Evolutionary conservation across 768 basidiomycete species (phyloP).

Genomic region (Phanerochaete carnosa): DNA sequence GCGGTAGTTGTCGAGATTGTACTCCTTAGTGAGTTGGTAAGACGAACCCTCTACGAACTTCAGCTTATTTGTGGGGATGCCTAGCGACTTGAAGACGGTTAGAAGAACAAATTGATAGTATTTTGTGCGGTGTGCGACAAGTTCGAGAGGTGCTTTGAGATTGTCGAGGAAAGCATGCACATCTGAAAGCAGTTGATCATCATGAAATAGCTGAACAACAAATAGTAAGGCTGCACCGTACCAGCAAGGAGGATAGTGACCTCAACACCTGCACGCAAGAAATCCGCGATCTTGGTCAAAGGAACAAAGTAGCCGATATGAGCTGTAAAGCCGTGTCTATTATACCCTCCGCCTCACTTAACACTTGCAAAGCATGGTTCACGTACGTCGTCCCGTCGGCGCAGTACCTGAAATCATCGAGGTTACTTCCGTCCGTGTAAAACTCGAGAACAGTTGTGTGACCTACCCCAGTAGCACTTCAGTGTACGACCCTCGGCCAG

Average conservation of each 20-base stretch:
- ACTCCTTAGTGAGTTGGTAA: conserved; percentile 89
- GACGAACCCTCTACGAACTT: conserved; percentile 86
- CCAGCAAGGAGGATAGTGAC: conserved; percentile 35
- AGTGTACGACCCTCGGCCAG: conserved; percentile 68
- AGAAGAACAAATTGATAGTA: conserved; percentile 86
- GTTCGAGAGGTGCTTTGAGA: conserved; percentile 90
- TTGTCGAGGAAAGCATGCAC: conserved; percentile 98
- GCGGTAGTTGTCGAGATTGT: conserved; percentile 93
- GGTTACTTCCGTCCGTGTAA: not conserved
- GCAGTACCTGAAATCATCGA: conserved; percentile 67
- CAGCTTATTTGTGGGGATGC: conserved; percentile 84
- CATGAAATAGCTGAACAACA: not conserved
- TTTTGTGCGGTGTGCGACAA: conserved; percentile 81
- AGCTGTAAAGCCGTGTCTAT: conserved; percentile 45
- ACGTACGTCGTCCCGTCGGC: conserved; percentile 90
- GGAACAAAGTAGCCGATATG: conserved; percentile 98
- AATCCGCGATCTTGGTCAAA: conserved; percentile 93
- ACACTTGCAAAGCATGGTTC: not conserved
- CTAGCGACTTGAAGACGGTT: conserved; percentile 83
- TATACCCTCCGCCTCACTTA: not conserved
- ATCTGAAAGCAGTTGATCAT: conserved; percentile 42
- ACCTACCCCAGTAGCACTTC: conserved; percentile 91
- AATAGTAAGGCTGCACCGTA: conserved; percentile 7
- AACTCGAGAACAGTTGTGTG: not conserved
- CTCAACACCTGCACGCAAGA: conserved; percentile 88